Conservation (phyloP, 805 yeast genomes). For the Kuraishia cidri region DNA sequence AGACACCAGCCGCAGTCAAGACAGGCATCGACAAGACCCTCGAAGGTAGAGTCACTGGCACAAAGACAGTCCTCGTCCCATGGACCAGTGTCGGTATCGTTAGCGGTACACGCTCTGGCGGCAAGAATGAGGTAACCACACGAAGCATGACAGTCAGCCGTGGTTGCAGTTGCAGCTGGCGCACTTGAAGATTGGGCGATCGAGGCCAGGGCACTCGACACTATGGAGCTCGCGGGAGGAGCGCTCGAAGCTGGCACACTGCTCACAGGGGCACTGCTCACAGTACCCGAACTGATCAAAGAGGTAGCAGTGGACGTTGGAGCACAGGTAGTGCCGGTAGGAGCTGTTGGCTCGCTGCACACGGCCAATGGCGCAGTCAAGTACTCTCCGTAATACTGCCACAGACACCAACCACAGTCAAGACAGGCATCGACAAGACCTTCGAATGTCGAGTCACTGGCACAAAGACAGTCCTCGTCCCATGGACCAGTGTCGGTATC, state of each 20-base stretch:
- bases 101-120: conserved; percentile 19
- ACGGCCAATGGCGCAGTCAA: conserved; percentile 11
- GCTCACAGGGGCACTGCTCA: conserved; percentile 5
- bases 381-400: conserved; percentile 23
- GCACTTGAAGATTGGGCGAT: too few species aligned
- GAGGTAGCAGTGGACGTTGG: conserved; percentile 7
- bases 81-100: conserved; percentile 14
- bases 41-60: conserved; percentile 16
- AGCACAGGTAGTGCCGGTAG: conserved; percentile 15
- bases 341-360: conserved; percentile 14
- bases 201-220: too few species aligned
- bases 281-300: conserved; percentile 5
- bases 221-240: too few species aligned
- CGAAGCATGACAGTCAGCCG: conserved; percentile 20
- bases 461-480: conserved; percentile 22
- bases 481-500: conserved; percentile 16
- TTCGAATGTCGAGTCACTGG: conserved; percentile 15
- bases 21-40: conserved; percentile 18
- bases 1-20: conserved; percentile 30
- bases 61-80: conserved; percentile 23
- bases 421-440: conserved; percentile 20
- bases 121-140: conserved; percentile 23
- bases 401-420: conserved; percentile 30
- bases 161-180: conserved; percentile 9
- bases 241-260: too few species aligned